Base-by-base conservation (phyloP, 202 grass and related monocot genomes). In the Thinopyrum obtusiflorum region DNA sequence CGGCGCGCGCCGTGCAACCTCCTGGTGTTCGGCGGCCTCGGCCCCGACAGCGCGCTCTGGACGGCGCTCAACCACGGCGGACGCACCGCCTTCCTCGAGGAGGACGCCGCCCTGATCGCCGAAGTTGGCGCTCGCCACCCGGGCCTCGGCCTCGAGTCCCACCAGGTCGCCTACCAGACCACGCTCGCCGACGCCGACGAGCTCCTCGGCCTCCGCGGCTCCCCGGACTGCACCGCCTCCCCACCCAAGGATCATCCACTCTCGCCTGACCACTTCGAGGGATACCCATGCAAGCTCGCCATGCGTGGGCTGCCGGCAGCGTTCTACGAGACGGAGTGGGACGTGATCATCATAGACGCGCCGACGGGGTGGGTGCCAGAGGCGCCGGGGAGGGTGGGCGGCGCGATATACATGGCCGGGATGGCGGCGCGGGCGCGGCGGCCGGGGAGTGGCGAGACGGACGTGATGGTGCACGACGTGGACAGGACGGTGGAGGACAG, bases 21-120 rank as follows among this genome's bases (percentile, higher is more conserved):
- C 68, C 89, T 98, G 14, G 89, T 98, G 27, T 89, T 98, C 78
- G 95, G 95, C 46, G 95, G 95, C 31, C 85, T 97, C 4, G 91
- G 87, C 1, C 78, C 69, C 65, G 92, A 75, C 81, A 74, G 78
- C 88, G 78, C 68, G 23, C 92, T 93, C 85, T 95, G 92, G 95
- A 90, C 83, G 42, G 86, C 89, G 78, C 91, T 98, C 32, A 98
- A 98, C 91, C 91, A 97, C 62, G 92, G 91, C 42, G 95, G 95
- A 35, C 92, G 92, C 84, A 97, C 95, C 25, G 68, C 90, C 10
- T 98, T 98, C 86, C 87, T 98, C 33, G 92, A 98, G 49, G 81
- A 87, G n/a, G 92, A 97, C 86, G 82, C 66, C 26, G 37, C 33
- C 13, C 76, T 79, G 73, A 85, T 97, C 14, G 46, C 80, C 24